Evolutionary conservation across 2,329 filamentous ascomycete species (phyloP).

Genomic region (Ceratocystis harringtonii): DNA sequence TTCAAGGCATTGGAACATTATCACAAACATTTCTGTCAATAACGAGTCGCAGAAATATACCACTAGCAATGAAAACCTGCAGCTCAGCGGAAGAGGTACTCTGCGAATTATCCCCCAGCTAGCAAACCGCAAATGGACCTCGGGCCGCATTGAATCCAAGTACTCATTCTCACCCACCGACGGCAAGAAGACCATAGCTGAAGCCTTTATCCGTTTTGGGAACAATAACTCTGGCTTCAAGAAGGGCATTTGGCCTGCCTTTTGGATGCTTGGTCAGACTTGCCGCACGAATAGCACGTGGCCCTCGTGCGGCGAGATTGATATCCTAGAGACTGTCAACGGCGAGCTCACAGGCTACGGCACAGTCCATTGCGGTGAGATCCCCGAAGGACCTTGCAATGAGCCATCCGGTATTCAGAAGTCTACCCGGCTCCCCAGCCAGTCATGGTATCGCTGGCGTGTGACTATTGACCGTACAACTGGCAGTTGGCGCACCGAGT

Average conservation of each 20-base stretch:
- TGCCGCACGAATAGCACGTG: conserved; percentile 34
- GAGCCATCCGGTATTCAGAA: conserved; percentile 33
- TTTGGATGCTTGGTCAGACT: conserved; percentile 40
- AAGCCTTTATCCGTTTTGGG: conserved; percentile 35
- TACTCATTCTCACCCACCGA: conserved; percentile 31
- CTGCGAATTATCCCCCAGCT: conserved; percentile 37
- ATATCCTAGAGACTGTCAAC: conserved; percentile 43
- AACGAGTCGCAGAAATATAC: conserved; percentile 38
- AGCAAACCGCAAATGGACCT: conserved; percentile 34
- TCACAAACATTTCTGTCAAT: conserved; percentile 33
- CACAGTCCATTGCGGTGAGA: conserved; percentile 36
- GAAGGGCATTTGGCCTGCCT: conserved; percentile 44
- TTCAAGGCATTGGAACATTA: conserved; percentile 29
- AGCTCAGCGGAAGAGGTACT: conserved; percentile 35
- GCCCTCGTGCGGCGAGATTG: conserved; percentile 41
- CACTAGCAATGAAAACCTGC: conserved; percentile 32
- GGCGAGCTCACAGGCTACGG: conserved; percentile 33
- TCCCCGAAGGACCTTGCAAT: conserved; percentile 34
- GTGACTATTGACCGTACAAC: conserved; percentile 36
- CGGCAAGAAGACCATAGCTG: conserved; percentile 33
- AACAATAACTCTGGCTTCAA: conserved; percentile 28
- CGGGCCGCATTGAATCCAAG: conserved; percentile 38
- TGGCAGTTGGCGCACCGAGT: conserved; percentile 32
- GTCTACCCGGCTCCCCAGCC: conserved; percentile 26
- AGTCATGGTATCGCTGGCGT: conserved; percentile 35